These are phyloP conservation scores for Alternaria conjuncta DNA, from an alignment of 2,329 filamentous ascomycete genomes.

Conservation along the genomic window DNA sequence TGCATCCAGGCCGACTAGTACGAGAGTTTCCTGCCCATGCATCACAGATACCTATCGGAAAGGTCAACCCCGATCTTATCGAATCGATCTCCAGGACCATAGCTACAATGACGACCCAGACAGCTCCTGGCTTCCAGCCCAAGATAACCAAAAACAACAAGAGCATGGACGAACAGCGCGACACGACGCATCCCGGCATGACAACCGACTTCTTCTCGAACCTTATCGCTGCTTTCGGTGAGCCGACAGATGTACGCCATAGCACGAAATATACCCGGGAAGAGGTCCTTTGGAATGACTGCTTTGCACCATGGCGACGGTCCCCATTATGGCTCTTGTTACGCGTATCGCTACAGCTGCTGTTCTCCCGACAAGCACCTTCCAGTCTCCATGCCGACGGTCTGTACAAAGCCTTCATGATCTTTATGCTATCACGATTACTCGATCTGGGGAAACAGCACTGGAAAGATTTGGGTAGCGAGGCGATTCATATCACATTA, in stretches of 20 bases:
- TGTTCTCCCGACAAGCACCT: slow-evolving; percentile 32
- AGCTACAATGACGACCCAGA: slow-evolving; percentile 47
- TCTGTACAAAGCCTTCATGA: slow-evolving; percentile 61
- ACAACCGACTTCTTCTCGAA: slow-evolving; percentile 60
- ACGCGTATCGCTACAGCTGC: slow-evolving; percentile 58
- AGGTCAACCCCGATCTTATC: slow-evolving; percentile 23
- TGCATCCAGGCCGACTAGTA: slow-evolving; percentile 49
- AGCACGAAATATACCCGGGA: slow-evolving; percentile 63
- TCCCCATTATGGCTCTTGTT: slow-evolving; percentile 64
- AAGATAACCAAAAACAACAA: slow-evolving; percentile 50
- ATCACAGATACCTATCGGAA: slow-evolving; percentile 39
- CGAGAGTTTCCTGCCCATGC: slow-evolving; percentile 56
- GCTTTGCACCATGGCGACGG: slow-evolving; percentile 55
- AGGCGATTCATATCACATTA: slow-evolving; percentile 18
- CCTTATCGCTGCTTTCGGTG: slow-evolving; percentile 48
- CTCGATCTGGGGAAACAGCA: slow-evolving; percentile 4
- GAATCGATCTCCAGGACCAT: slow-evolving; percentile 41
- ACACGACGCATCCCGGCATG: slow-evolving; percentile 58
- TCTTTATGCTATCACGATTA: slow-evolving; percentile 57
- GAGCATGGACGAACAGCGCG: slow-evolving; percentile 52
- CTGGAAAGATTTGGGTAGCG: slow-evolving; percentile 10
- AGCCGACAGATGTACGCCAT: slow-evolving; percentile 17
- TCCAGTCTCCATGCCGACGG: not conserved
- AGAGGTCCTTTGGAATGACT: slow-evolving; percentile 57
- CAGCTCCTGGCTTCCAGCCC: slow-evolving; percentile 43